Conservation (phyloP, 306 rosid genomes). For the Ochetophila trinervis region DNA sequence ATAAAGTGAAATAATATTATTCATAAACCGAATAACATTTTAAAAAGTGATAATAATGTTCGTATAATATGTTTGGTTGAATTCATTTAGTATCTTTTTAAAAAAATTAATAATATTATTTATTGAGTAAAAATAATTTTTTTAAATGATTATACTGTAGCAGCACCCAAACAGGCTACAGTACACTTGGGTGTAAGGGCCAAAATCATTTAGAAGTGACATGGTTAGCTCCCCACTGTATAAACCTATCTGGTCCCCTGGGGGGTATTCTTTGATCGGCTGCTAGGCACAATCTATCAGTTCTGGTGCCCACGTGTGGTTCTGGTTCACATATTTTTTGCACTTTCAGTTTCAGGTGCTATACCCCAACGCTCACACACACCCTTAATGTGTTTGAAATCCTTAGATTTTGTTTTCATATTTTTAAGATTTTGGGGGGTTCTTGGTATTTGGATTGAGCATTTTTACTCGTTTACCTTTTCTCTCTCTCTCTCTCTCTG, state of each 20-base stretch:
- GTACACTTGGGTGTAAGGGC: neutral
- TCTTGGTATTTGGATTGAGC: slow-evolving; percentile 23
- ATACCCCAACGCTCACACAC: neutral
- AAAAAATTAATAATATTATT: no score
- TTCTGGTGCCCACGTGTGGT: slow-evolving; percentile 49
- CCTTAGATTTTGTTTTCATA: slow-evolving; percentile 19
- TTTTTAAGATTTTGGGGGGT: slow-evolving; percentile 24
- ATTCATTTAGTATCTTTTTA: no score
- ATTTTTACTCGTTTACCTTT: slow-evolving; percentile 10
- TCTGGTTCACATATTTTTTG: slow-evolving; percentile 25
- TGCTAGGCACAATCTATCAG: slow-evolving; percentile 12
- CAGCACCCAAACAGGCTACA: no score
- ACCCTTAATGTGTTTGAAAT: slow-evolving; percentile 8
- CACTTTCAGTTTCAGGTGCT: slow-evolving; percentile 47
- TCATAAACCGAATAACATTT: no score
- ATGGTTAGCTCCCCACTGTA: neutral
- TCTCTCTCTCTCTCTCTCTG: slow-evolving; percentile 20
- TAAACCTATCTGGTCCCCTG: slow-evolving; percentile 15
- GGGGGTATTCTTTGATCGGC: neutral
- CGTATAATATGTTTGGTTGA: no score
- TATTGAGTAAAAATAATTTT: no score
- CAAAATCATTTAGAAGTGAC: no score
- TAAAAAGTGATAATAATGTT: no score
- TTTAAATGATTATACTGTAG: no score
- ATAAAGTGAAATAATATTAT: no score